Evolutionary conservation across 106 monocot species (phyloP).

Genomic region (Dioscorea alata): DNA sequence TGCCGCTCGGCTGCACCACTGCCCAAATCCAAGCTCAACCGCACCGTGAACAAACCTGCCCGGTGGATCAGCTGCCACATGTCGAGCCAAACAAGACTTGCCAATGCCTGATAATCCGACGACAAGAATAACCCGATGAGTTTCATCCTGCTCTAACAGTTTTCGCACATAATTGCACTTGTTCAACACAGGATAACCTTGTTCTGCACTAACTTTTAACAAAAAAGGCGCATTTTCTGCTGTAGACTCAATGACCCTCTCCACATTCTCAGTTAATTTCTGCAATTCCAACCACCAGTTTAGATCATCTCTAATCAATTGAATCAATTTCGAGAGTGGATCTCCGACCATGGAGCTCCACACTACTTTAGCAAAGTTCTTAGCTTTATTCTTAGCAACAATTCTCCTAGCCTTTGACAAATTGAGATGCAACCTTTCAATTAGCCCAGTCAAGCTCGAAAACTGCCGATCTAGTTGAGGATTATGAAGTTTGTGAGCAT

Average conservation of each 20-base stretch:
- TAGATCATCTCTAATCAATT: slow-evolving; percentile 29
- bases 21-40: slow-evolving; percentile 38
- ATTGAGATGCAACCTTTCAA: slow-evolving; percentile 22
- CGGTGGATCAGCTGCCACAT: slow-evolving; percentile 41
- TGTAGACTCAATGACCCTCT: slow-evolving; percentile 24
- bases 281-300: slow-evolving; percentile 46
- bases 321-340: slow-evolving; percentile 30
- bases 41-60: slow-evolving; percentile 35
- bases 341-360: slow-evolving; percentile 44
- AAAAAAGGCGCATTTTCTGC: slow-evolving; percentile 20
- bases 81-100: slow-evolving; percentile 56
- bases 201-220: slow-evolving; percentile 22
- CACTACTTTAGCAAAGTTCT: slow-evolving; percentile 23
- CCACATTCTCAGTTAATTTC: slow-evolving; percentile 17
- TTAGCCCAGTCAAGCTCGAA: slow-evolving; percentile 29
- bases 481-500: slow-evolving; percentile 29
- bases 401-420: slow-evolving; percentile 31
- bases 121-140: slow-evolving; percentile 37
- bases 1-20: slow-evolving; percentile 43
- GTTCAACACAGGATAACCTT: slow-evolving; percentile 33
- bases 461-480: slow-evolving; percentile 24
- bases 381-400: slow-evolving; percentile 23
- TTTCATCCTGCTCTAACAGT: slow-evolving; percentile 27
- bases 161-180: slow-evolving; percentile 26
- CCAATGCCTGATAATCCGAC: slow-evolving; percentile 56